These are phyloP conservation scores for Digitaria exilis DNA, from an alignment of 202 grass and related monocot genomes.

Conservation along the genomic window DNA sequence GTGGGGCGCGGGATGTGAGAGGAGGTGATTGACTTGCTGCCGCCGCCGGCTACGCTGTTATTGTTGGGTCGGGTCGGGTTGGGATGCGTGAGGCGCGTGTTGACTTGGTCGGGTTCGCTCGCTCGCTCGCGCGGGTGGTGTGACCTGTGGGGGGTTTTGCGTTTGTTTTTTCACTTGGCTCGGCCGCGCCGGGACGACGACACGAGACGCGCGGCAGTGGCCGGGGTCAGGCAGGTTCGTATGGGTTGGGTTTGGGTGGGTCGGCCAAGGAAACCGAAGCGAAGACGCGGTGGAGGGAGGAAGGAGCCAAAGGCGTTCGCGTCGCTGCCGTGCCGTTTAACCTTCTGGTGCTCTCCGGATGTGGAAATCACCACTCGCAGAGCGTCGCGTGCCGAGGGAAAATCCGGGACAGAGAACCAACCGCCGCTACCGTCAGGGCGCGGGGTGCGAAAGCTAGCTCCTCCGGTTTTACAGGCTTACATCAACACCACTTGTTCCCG, in stretches of 20 bases:
- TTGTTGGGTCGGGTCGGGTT: constrained; percentile 3
- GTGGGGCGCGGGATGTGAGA: neutral
- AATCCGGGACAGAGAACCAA: too few relatives aligned
- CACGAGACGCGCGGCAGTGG: neutral
- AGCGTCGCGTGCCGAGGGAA: too few relatives aligned
- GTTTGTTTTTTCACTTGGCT: too few relatives aligned
- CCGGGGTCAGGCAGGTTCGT: neutral
- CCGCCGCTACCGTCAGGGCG: neutral
- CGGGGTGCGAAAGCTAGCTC: neutral
- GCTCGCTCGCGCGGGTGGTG: neutral
- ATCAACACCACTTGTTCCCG: neutral
- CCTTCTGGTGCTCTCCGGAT: too few relatives aligned
- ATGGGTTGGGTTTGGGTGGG: too few relatives aligned
- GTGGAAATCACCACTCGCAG: too few relatives aligned
- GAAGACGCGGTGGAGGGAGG: too few relatives aligned
- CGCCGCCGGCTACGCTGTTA: constrained; percentile 28
- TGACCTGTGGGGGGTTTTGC: too few relatives aligned
- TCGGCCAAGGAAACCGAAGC: neutral
- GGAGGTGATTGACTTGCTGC: constrained; percentile 46
- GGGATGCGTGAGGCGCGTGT: too few relatives aligned
- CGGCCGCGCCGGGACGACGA: too few relatives aligned
- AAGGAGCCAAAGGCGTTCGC: too few relatives aligned
- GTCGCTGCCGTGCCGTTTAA: too few relatives aligned
- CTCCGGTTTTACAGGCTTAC: neutral
- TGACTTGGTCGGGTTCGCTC: neutral